Conservation (phyloP, 805 yeast species). For the Candida vaughaniae region DNA sequence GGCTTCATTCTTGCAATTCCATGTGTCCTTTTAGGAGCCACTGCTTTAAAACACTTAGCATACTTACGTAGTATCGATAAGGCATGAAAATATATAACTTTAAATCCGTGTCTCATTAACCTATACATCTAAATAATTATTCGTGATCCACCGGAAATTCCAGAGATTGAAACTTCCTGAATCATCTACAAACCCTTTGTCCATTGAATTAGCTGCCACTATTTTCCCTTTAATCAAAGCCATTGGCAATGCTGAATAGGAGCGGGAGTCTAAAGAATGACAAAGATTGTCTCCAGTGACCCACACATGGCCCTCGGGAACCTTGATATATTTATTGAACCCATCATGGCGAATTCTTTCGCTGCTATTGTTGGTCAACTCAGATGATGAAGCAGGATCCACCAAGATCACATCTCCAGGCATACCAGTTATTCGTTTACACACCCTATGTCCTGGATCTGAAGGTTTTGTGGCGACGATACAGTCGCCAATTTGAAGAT, state of each 20-base stretch:
- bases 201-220: conserved; percentile 59
- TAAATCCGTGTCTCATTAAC: not conserved
- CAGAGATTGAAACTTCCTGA: conserved; percentile 37
- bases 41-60: conserved; percentile 53
- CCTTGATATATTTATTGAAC: conserved; percentile 59
- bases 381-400: conserved; percentile 70
- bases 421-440: conserved; percentile 94
- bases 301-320: conserved; percentile 97
- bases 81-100: conserved; percentile 13
- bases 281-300: conserved; percentile 92
- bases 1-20: conserved; percentile 50
- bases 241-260: conserved; percentile 87
- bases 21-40: conserved; percentile 61
- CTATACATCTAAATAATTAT: conserved; percentile 36
- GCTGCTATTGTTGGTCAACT: conserved; percentile 31
- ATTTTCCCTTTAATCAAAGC: conserved; percentile 86
- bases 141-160: conserved; percentile 56
- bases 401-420: conserved; percentile 84
- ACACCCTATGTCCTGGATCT: conserved; percentile 79
- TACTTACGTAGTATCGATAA: conserved; percentile 29
- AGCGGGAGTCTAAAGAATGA: conserved; percentile 84
- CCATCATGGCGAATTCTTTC: conserved; percentile 35
- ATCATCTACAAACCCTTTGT: conserved; percentile 43
- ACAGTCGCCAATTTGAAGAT: conserved; percentile 78
- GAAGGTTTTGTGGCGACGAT: conserved; percentile 89